Evolutionary conservation across 108 stramenopile species (phyloP).

Genomic region (Conticribra guillardii): DNA sequence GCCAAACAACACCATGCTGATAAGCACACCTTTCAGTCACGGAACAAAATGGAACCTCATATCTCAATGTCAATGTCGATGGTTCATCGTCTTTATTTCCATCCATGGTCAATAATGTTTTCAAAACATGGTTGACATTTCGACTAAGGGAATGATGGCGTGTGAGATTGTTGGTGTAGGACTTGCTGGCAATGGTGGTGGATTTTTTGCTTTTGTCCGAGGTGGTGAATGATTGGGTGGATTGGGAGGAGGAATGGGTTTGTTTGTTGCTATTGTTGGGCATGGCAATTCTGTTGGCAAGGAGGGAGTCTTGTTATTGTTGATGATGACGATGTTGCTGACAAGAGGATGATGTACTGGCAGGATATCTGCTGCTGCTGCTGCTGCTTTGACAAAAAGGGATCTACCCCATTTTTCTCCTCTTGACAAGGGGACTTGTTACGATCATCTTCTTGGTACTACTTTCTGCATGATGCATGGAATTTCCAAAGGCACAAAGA

Average conservation of each 20-base stretch:
- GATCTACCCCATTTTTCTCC: not conserved
- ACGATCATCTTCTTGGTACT: not conserved
- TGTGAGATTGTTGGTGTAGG: conserved; percentile 6
- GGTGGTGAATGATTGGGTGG: not conserved
- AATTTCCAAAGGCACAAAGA: too few relatives aligned
- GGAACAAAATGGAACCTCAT: conserved; percentile 17
- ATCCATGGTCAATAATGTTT: conserved; percentile 8
- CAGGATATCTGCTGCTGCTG: not conserved
- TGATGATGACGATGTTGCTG: not conserved
- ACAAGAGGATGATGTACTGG: too few relatives aligned
- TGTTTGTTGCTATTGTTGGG: not conserved
- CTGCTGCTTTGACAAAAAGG: not conserved
- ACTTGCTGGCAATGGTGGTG: conserved; percentile 1
- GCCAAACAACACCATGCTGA: conserved; percentile 13
- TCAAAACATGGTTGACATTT: conserved; percentile 4
- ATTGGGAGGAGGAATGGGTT: not conserved
- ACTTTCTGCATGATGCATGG: not conserved
- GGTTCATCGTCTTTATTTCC: conserved; percentile 18
- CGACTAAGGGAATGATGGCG: conserved; percentile 20
- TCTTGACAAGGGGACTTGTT: not conserved
- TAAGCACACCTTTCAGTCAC: conserved; percentile 11
- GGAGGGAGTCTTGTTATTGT: not conserved
- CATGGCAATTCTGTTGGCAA: not conserved
- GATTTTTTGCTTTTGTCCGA: not conserved
- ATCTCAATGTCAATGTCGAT: conserved; percentile 1